Base-by-base conservation (phyloP, 106 monocot genomes). In the Posidonia australis region DNA sequence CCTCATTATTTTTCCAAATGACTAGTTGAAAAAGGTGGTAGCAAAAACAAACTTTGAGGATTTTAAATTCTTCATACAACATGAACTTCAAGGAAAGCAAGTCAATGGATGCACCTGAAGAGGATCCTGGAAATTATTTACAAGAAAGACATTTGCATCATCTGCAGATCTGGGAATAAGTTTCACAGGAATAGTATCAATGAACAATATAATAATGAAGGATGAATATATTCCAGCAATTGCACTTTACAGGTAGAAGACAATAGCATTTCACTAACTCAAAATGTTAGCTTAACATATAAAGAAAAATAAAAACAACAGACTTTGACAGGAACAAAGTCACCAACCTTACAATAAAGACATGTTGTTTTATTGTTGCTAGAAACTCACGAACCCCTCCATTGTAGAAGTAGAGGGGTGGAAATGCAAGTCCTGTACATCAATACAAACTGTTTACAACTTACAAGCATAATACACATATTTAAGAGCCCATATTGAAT, bases 131-230 rank as follows among this genome's bases (percentile, higher is more conserved):
- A 87, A 82, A 78, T 96, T 70, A 75, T 96, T 96, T 65, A 90
- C 78, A 58, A 96, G 84, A 76, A 90, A 96, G 26, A 96, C 96
- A 81, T 96, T 96, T 64, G 96, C 73, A 84, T 96, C 90, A 72
- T 90, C 84, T 36, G 82, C 74, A 57, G 96, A 96, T 76, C 96
- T 96, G 72, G 2, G 56, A 74, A 82, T 7, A 47, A 52, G 10
- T 20, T 16, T 36, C n/a, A 36, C 52, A 63, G 11, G n/a, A 20
- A 64, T 44, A 23, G 64, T 24, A 64, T 19, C 41, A 26, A 24
- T 13, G 16, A 27, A 65, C 11, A 16, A 65, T 65, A 61, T 25
- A 58, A 0, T 44, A 20, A 18, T 44, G 44, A 18, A 63, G 13
- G 6, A 44, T 12, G 11, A 14, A 45, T 58, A 27, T 28, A 26